Base-by-base conservation (phyloP, 352 stramenopile genomes). In the Pythium apleroticum region DNA sequence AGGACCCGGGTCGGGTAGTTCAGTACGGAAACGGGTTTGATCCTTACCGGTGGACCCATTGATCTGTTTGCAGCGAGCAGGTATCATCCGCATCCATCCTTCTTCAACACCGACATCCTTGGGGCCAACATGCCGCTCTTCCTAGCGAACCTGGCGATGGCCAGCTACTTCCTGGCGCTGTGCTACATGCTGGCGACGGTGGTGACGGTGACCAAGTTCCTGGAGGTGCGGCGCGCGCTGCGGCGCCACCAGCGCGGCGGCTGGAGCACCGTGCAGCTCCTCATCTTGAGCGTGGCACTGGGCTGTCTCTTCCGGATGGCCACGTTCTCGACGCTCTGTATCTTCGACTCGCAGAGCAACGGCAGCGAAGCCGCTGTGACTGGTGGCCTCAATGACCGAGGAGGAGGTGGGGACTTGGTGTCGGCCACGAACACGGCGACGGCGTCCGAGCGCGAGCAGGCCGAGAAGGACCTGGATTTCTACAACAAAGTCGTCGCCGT, bases 401-500 rank as follows among this genome's bases (percentile, higher is more conserved):
- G 41, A 15, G 41, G n/a, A 27, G 41, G 41, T 7, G 41, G 41
- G 20, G 41, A 49, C 20, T 22, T 49, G 41, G 41, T 49, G 17
- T 49, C 41, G 17, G 41, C 41, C 17, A 49, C 41, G 11, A 49
- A 49, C 41, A 49, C 41, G 19, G 41, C n/a, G 41, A 49, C 41
- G 41, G 41, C 25, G 19, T 3, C 45, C n/a, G 45, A 28, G 30
- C 28, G 30, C 55, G 54, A 65, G 55, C n/a, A 65, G 66, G 56
- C 27, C 66, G 72, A 89, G 60, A 71, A 74, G 10, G 86, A 95
- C 64, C 76, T 95, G 7, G 82, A 93, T 52, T 95, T 95, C 41
- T 95, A 95, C 83, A 95, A 95, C 80, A 93, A 95, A 68, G 86
- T 95, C 24, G 86, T 95, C 50, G 86, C 86, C 6, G 86, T 97